These are phyloP conservation scores for Penicillium decumbens DNA, from an alignment of 2,329 filamentous ascomycete species.

Conservation along the genomic window DNA sequence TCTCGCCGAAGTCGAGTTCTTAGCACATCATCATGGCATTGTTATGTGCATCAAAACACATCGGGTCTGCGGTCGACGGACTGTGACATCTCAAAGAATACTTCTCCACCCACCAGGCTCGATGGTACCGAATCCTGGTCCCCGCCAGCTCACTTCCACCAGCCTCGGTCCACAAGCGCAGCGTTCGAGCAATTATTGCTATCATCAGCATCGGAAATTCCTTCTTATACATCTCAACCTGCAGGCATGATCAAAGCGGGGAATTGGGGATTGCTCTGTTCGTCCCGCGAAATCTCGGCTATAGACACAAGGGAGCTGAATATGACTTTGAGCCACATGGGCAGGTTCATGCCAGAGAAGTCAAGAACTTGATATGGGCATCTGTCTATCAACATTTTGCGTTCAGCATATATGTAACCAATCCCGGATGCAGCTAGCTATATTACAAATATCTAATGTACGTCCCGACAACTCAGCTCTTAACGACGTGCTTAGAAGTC, in stretches of 20 bases:
- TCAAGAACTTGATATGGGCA: neutral
- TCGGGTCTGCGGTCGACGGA: neutral
- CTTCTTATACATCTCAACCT: neutral
- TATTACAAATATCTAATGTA: neutral
- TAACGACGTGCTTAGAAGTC: slow-evolving; percentile 2
- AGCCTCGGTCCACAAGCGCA: neutral
- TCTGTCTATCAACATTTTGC: neutral
- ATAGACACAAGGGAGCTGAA: neutral
- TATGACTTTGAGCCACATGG: neutral
- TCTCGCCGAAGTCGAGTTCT: neutral
- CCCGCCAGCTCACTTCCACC: neutral
- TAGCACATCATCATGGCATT: neutral
- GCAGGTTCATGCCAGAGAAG: neutral
- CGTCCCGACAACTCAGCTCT: neutral
- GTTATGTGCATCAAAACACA: neutral
- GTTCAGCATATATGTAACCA: neutral
- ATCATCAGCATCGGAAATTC: neutral
- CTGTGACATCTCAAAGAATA: neutral
- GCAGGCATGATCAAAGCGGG: neutral
- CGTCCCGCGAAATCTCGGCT: neutral
- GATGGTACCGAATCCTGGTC: neutral
- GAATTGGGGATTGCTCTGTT: neutral
- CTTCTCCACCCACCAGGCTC: neutral
- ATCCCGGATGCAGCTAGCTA: neutral
- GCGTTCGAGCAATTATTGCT: neutral